A percentile compares a stretch with the other conserved stretches of the same genome.
These are phyloP conservation scores for Curvularia spicifera DNA, from an alignment of 2,329 filamentous ascomycete genomes.

Conservation along the genomic window DNA sequence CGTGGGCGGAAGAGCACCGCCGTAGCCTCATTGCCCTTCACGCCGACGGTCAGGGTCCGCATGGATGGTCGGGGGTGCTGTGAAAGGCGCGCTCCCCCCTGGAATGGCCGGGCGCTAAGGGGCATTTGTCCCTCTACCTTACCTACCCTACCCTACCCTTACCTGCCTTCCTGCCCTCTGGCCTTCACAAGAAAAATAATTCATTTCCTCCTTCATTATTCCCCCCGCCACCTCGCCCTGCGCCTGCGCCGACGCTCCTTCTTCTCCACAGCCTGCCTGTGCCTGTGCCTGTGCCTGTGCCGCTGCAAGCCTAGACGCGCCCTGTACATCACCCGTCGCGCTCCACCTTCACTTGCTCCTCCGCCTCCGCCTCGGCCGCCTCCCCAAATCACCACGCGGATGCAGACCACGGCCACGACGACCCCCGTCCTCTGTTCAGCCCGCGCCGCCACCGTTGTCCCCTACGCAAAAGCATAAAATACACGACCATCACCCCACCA, in stretches of 20 bases:
- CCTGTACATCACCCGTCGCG: neutral
- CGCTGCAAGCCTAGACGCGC: neutral
- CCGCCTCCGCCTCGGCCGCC: neutral
- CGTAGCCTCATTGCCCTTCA: neutral
- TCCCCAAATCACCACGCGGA: slow-evolving; percentile 13
- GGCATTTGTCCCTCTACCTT: slow-evolving; percentile 15
- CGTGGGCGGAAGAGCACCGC: too few species aligned
- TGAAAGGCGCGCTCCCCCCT: slow-evolving; percentile 13
- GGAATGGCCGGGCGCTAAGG: slow-evolving; percentile 17
- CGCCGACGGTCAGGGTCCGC: slow-evolving; percentile 9
- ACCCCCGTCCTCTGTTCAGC: slow-evolving; percentile 19
- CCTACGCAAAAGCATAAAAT: slow-evolving; percentile 10
- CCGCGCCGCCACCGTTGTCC: slow-evolving; percentile 12
- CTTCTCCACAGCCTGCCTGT: neutral
- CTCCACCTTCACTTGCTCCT: slow-evolving; percentile 4
- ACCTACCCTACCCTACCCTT: neutral
- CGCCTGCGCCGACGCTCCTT: neutral
- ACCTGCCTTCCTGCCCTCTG: neutral
- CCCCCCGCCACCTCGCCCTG: neutral
- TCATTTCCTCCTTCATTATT: slow-evolving; percentile 17
- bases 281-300: neutral
- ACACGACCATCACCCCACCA: slow-evolving; percentile 10
- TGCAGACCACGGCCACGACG: slow-evolving; percentile 16
- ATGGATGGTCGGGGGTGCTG: slow-evolving; percentile 15
- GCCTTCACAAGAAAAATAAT: slow-evolving; percentile 20